phyloP scores from a whole-genome alignment of 2,329 filamentous ascomycete species.

The Sporothrix luriei region DNA sequence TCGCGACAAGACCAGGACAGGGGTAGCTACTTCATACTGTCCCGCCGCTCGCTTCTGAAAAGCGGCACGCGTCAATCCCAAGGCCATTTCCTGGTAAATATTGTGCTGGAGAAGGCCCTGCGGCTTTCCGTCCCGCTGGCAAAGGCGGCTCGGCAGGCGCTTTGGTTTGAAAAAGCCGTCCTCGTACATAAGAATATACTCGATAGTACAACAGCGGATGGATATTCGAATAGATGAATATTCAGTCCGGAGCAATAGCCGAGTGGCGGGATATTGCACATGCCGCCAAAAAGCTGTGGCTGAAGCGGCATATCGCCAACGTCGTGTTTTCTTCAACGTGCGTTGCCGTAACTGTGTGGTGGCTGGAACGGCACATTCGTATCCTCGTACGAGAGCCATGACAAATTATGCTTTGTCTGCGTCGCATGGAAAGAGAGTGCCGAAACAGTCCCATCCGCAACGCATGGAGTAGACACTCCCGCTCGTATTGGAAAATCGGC shows the following conservation, averaged over 20 bases:
- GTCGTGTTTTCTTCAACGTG: background rate
- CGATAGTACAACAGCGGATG: background rate
- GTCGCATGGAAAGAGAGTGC: background rate
- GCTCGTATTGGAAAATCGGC: background rate
- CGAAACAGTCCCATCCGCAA: background rate
- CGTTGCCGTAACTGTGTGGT: background rate
- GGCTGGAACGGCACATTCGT: background rate
- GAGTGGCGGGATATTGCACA: background rate
- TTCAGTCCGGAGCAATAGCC: background rate
- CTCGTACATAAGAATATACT: background rate
- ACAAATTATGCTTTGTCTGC: background rate
- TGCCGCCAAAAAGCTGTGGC: background rate
- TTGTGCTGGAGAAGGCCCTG: background rate
- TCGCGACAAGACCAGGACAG: background rate
- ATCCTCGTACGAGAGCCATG: background rate
- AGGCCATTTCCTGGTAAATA: background rate
- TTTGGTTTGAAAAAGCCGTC: background rate
- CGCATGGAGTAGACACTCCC: no score
- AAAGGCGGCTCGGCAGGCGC: slow-evolving; percentile 1
- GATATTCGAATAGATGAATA: slow-evolving; percentile 8
- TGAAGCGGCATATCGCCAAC: background rate
- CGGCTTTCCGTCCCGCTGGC: background rate
- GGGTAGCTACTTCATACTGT: background rate
- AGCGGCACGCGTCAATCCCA: background rate
- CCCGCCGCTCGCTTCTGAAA: background rate